Conservation (phyloP, 2,329 filamentous ascomycete genomes). For the Macrophomina tecta region DNA sequence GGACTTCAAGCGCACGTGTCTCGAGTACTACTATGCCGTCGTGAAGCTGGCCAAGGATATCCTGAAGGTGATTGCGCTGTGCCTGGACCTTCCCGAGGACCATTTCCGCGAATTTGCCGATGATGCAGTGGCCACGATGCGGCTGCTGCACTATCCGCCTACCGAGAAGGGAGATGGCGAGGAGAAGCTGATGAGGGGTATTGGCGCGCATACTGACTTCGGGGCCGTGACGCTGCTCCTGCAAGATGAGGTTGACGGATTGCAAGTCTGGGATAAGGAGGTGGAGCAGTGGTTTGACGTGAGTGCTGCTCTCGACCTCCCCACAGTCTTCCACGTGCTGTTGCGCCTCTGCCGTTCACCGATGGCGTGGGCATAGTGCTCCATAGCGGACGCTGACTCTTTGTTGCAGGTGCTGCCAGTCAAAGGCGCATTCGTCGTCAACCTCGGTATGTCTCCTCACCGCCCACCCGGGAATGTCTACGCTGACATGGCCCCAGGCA, state of each 20-base stretch:
- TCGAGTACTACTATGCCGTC: slow-evolving; percentile 50
- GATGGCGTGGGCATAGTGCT: background rate
- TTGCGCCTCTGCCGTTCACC: background rate
- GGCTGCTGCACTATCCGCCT: slow-evolving; percentile 50
- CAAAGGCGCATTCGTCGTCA: slow-evolving; percentile 38
- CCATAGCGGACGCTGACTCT: background rate
- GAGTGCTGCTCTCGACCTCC: background rate
- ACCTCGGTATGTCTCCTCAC: slow-evolving; percentile 39
- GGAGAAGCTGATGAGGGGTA: slow-evolving; percentile 45
- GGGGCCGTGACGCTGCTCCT: slow-evolving; percentile 50
- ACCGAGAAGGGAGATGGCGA: slow-evolving; percentile 47
- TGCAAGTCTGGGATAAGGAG: slow-evolving; percentile 44
- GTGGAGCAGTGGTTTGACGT: slow-evolving; percentile 38
- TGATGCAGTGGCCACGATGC: slow-evolving; percentile 49
- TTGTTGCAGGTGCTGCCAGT: slow-evolving; percentile 29
- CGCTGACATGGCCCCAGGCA: slow-evolving; percentile 40
- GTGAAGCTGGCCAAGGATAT: slow-evolving; percentile 50
- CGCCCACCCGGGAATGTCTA: slow-evolving; percentile 16
- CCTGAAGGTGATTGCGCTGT: slow-evolving; percentile 49
- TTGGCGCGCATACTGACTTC: slow-evolving; percentile 54
- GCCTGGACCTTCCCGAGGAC: slow-evolving; percentile 45
- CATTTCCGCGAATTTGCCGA: slow-evolving; percentile 47
- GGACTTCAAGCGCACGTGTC: slow-evolving; percentile 47
- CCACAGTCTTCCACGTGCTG: background rate
- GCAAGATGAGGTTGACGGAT: slow-evolving; percentile 48